These are phyloP conservation scores for Phylloporus rhodoxanthus DNA, from an alignment of 768 basidiomycete species.

Conservation along the genomic window DNA sequence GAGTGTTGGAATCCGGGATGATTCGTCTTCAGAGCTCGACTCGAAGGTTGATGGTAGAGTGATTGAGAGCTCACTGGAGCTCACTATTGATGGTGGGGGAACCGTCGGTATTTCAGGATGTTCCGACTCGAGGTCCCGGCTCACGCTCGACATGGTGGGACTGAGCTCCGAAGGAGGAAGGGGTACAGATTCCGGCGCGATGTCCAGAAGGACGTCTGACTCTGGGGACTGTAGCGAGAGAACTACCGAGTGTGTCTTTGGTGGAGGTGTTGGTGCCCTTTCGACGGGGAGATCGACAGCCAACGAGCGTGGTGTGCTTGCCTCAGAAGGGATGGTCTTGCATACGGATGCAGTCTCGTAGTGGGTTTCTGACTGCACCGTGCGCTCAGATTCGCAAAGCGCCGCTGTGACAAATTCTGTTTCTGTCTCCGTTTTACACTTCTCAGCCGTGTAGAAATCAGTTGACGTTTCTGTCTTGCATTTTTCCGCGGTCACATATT, in stretches of 20 bases:
- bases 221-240: constrained; percentile 25
- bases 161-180: constrained; percentile 35
- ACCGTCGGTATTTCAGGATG: constrained; percentile 7
- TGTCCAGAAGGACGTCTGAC: constrained; percentile 13
- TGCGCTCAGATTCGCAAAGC: constrained; percentile 28
- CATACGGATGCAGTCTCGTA: constrained; percentile 47
- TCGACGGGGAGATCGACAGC: constrained; percentile 27
- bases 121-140: constrained; percentile 21
- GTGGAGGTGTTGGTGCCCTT: constrained; percentile 20
- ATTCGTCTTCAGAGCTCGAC: constrained; percentile 27
- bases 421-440: constrained; percentile 28
- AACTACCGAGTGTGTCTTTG: constrained; percentile 25
- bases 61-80: constrained; percentile 19
- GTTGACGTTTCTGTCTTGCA: constrained; percentile 40
- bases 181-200: constrained; percentile 30
- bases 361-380: constrained; percentile 39
- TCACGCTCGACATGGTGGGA: constrained; percentile 22
- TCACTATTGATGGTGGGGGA: constrained; percentile 14
- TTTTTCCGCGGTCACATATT: constrained; percentile 47
- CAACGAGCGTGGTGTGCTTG: constrained; percentile 33
- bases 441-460: constrained; percentile 43
- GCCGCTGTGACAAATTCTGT: constrained; percentile 48
- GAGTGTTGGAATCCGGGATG: constrained; percentile 33
- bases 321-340: constrained; percentile 34
- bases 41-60: constrained; percentile 30